phyloP scores from a whole-genome alignment of 164 flowering plant species.

The Buxus sempervirens region DNA sequence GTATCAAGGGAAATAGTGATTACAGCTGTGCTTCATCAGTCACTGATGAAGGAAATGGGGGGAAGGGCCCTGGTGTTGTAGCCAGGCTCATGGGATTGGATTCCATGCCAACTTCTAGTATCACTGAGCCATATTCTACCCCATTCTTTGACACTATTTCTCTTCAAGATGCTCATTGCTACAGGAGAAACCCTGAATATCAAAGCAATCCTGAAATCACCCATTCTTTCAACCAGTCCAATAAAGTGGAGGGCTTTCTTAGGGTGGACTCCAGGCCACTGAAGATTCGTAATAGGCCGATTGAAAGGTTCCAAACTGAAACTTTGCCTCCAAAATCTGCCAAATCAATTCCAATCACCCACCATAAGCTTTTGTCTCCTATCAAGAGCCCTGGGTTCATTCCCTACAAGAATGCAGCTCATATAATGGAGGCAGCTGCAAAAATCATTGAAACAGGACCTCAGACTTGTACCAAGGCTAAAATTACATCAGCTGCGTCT shows the following conservation, averaged over 20 bases:
- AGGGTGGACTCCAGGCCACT: slow-evolving; percentile 41
- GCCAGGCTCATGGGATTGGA: slow-evolving; percentile 98
- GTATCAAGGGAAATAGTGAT: slow-evolving; percentile 58
- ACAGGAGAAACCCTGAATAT: slow-evolving; percentile 35
- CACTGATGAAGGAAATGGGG: slow-evolving; percentile 63
- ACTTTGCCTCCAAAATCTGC: slow-evolving; percentile 75
- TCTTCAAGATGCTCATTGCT: slow-evolving; percentile 34
- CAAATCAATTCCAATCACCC: slow-evolving; percentile 64
- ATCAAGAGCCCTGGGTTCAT: slow-evolving; percentile 62
- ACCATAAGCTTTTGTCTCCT: slow-evolving; percentile 83
- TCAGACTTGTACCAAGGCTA: slow-evolving; percentile 28
- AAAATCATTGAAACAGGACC: slow-evolving; percentile 68
- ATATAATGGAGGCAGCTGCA: slow-evolving; percentile 88
- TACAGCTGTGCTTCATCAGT: slow-evolving; percentile 88
- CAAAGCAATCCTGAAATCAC: slow-evolving; percentile 29
- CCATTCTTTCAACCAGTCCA: slow-evolving; percentile 28
- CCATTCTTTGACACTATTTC: slow-evolving; percentile 58
- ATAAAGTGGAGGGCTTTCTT: slow-evolving; percentile 27
- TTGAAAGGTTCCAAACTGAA: slow-evolving; percentile 80
- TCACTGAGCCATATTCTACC: slow-evolving; percentile 48
- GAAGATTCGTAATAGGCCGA: slow-evolving; percentile 39
- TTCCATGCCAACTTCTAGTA: slow-evolving; percentile 60
- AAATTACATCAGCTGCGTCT: slow-evolving; percentile 33
- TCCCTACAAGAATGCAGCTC: slow-evolving; percentile 60
- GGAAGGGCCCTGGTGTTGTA: slow-evolving; percentile 76